These are phyloP conservation scores for Penicillium pancosmium DNA, from an alignment of 495 filamentous ascomycete genomes.

Conservation along the genomic window DNA sequence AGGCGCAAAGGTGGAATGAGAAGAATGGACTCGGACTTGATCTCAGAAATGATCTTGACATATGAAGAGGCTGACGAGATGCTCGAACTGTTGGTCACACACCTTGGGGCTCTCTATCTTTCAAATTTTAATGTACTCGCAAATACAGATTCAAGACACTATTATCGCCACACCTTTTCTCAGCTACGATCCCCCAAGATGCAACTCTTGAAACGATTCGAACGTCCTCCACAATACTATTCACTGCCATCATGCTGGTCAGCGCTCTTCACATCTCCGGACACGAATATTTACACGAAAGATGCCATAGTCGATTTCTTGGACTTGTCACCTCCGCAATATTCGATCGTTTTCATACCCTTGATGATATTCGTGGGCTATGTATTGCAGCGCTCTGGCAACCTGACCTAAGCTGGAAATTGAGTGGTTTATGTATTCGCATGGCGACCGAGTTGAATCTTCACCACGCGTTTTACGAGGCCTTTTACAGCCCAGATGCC, in stretches of 20 bases:
- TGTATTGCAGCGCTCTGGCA: neutral
- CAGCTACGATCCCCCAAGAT: neutral
- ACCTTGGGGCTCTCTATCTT: neutral
- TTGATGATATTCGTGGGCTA: neutral
- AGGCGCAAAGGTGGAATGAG: slow-evolving; percentile 5
- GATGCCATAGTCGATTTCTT: neutral
- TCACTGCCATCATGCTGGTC: neutral
- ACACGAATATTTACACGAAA: neutral
- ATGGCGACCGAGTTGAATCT: slow-evolving; percentile 19
- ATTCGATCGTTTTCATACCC: neutral
- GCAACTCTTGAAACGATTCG: neutral
- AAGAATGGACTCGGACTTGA: slow-evolving; percentile 4
- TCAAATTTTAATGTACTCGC: neutral
- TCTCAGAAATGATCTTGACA: slow-evolving; percentile 1
- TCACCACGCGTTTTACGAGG: slow-evolving; percentile 9
- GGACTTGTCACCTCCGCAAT: neutral
- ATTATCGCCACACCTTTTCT: neutral
- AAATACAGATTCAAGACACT: neutral
- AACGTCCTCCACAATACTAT: neutral
- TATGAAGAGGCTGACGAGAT: slow-evolving; percentile 5
- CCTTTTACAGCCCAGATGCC: neutral
- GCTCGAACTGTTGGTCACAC: slow-evolving; percentile 1
- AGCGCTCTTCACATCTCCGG: neutral
- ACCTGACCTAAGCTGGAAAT: slow-evolving; percentile 6
- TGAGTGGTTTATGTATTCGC: slow-evolving; percentile 10